Base-by-base conservation (phyloP, 2,329 filamentous ascomycete species). In the Fusarium sacchari region DNA sequence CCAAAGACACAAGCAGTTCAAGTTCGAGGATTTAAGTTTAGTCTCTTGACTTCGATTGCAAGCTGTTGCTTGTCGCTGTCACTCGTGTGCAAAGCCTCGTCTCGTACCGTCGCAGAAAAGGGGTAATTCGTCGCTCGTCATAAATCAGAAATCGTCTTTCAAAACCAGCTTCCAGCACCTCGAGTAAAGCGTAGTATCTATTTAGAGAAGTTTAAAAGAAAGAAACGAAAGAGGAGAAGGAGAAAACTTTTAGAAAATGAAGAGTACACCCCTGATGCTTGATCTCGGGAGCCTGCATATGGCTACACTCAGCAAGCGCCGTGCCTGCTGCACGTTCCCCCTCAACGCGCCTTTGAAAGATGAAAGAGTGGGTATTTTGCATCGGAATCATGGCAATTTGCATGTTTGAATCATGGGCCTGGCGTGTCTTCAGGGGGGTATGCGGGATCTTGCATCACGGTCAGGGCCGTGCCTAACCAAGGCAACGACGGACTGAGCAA, bases 231-330 rank as follows among this genome's bases (percentile, higher is more conserved):
- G 2, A 44, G 14, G 10, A 37, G 32, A 32, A 22, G 26, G 18
- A 40, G 14, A 32, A 39, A 34, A 13, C 24, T 17, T 24, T 8
- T 12, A 5, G 10, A 24, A n/a, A 18, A 58, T 7, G 24, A 5
- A 44, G 12, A 22, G 34, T 14, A 32, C 26, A 26, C 18, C 36
- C 12, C n/a, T 36, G 20, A 22, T 55, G 40, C 32, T 42, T 36
- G 32, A 49, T 46, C 36, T 34, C 56, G 61, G 61, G 46, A 62
- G 18, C 44, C 44, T 53, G 61, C 68, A 71, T 37, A 62, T 18
- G 20, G 65, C 42, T 20, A 40, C 40, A 61, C 44, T 46, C 43
- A 15, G 44, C 26, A 52, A 9, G n/a, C 22, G 26, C 49, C 37
- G 13, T 24, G 24, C 24, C 22, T 26, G 28, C 26, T 28, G n/a